Conservation (phyloP, 2,329 filamentous ascomycete species). For the Fusarium pilosicola region DNA sequence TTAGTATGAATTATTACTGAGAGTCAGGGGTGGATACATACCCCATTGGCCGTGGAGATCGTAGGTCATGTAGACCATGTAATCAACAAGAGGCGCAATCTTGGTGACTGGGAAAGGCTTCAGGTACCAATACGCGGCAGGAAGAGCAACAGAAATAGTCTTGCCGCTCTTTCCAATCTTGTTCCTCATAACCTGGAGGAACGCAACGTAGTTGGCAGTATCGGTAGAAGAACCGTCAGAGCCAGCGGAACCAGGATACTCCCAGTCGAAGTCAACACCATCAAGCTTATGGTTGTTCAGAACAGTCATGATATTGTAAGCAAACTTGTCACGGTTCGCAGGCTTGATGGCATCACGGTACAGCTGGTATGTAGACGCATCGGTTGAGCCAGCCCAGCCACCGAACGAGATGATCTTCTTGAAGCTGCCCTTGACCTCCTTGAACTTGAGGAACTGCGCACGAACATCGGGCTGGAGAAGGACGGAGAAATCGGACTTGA, state of each 20-base stretch:
- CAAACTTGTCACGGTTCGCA: conserved; percentile 52
- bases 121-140: conserved; percentile 54
- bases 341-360: conserved; percentile 45
- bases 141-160: conserved; percentile 50
- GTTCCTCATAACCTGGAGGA: conserved; percentile 45
- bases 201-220: conserved; percentile 48
- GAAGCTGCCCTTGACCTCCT: conserved; percentile 38
- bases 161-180: conserved; percentile 45
- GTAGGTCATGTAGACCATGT: conserved; percentile 53
- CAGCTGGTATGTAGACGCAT: conserved; percentile 40
- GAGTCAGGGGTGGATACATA: not conserved
- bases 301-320: conserved; percentile 52
- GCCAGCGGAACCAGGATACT: conserved; percentile 52
- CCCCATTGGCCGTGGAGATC: conserved; percentile 51
- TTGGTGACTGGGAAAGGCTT: conserved; percentile 48
- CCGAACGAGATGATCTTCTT: conserved; percentile 52
- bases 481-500: conserved; percentile 35
- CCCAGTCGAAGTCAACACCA: conserved; percentile 60
- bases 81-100: conserved; percentile 48
- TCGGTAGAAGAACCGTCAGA: conserved; percentile 45
- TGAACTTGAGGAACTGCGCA: conserved; percentile 46
- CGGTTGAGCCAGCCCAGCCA: conserved; percentile 49
- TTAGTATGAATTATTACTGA: conserved; percentile 1
- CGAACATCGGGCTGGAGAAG: conserved; percentile 33
- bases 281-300: conserved; percentile 53